These are phyloP conservation scores for Corymbia calophylla DNA, from an alignment of 441 rosid species.

Conservation along the genomic window DNA sequence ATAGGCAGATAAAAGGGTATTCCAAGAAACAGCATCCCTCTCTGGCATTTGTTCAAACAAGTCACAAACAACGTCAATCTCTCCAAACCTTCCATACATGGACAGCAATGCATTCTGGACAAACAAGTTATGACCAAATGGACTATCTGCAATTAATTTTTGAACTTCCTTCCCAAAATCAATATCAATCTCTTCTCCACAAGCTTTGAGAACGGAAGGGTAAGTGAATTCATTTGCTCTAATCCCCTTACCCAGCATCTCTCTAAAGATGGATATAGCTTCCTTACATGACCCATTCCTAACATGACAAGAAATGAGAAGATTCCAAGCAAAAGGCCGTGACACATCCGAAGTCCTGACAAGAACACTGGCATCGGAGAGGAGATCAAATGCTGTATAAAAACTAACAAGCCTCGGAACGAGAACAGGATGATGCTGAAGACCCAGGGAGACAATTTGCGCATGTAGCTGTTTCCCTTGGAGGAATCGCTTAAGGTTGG, in stretches of 20 bases:
- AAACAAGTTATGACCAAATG: slow-evolving; percentile 33
- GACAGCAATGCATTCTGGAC: slow-evolving; percentile 71
- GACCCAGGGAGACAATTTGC: slow-evolving; percentile 33
- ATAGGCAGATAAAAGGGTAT: slow-evolving; percentile 52
- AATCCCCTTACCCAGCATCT: slow-evolving; percentile 48
- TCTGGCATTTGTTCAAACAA: slow-evolving; percentile 59
- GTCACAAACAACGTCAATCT: slow-evolving; percentile 28
- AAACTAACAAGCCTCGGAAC: slow-evolving; percentile 55
- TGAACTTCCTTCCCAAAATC: slow-evolving; percentile 52
- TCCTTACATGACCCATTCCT: slow-evolving; percentile 31
- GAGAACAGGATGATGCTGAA: slow-evolving; percentile 38
- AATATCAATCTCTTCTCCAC: slow-evolving; percentile 51
- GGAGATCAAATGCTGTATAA: slow-evolving; percentile 38
- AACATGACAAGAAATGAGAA: slow-evolving; percentile 46
- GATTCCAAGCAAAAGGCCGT: slow-evolving; percentile 63
- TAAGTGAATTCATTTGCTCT: slow-evolving; percentile 69
- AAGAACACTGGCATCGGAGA: slow-evolving; percentile 27
- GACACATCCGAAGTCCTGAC: slow-evolving; percentile 30
- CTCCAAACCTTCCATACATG: slow-evolving; percentile 67
- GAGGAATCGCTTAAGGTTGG: slow-evolving; percentile 19
- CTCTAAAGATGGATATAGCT: slow-evolving; percentile 37
- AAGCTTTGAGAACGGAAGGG: slow-evolving; percentile 75
- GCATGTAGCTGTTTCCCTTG: slow-evolving; percentile 63
- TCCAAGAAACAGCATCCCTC: slow-evolving; percentile 77
- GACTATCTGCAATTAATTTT: slow-evolving; percentile 31